Base-by-base conservation (phyloP, 305 asterid species). In the Coffea humblotiana region DNA sequence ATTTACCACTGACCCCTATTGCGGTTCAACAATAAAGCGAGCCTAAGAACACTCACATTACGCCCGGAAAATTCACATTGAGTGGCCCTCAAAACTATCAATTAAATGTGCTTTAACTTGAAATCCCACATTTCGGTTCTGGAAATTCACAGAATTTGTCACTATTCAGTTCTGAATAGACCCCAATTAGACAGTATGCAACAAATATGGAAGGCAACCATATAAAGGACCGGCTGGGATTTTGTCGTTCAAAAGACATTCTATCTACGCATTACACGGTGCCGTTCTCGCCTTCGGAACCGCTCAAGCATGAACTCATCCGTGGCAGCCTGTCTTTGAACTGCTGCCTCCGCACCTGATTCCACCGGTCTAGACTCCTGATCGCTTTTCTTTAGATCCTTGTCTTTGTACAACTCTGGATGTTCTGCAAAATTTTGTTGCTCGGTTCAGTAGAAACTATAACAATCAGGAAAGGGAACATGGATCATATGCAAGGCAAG, bases 241-340 rank as follows among this genome's bases (percentile, higher is more conserved):
- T 66, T 32, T 67, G 49, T 32, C 52, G 67, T 29, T 29, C 27
- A 71, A 40, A 40, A 64, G 23, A 77, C 77, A 40, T 66, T 77
- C 87, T 93, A 95, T 88, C 99, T 88, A 83, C 98, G 88, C 80
- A 83, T 82, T 37, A 85, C 93, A 52, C 99, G 96, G 80, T 94
- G 96, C 70, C 98, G 96, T 80, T 96, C 99, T 77, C 98, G 89
- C 89, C 95, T 96, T 64, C 99, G 90, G 83, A 96, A 96, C 65
- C 98, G 93, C 80, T 94, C 92, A 68, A 96, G 97, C 98, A 93
- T 96, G 84, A 96, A 82, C 84, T 96, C 93, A 79, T 96, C 99
- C 2, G 99, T 92, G 35, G 99, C 98, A 77, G 98, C 97, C 86
- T 90, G 98, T 87, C 99, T 92, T 80, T 93, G 92, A 73, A 77